Percentiles rank a stretch among this genome's conserved stretches.
Conservation (phyloP, 2,329 filamentous ascomycete genomes). For the Diaporthe humulicola region DNA sequence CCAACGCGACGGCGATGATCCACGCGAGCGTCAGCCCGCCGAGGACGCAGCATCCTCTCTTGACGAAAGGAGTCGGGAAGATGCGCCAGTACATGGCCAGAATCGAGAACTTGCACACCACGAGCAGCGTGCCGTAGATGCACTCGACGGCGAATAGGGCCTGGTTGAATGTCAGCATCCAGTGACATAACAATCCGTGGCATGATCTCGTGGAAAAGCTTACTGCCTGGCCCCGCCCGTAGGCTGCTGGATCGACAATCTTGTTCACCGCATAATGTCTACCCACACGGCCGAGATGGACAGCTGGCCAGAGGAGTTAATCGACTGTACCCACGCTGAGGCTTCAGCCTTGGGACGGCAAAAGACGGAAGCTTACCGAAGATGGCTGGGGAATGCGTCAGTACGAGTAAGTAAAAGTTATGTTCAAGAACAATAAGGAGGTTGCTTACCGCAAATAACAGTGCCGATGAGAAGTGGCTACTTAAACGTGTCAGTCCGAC, state of each 20-base stretch:
- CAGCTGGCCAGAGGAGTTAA: constrained; percentile 6
- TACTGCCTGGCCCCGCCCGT: constrained; percentile 16
- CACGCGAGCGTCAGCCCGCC: constrained; percentile 19
- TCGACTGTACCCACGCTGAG: background rate
- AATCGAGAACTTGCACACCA: constrained; percentile 19
- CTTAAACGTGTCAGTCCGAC: background rate
- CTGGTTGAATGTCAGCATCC: background rate
- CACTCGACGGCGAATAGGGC: constrained; percentile 23
- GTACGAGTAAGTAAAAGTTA: background rate
- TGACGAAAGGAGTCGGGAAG: constrained; percentile 28
- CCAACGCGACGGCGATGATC: constrained; percentile 18
- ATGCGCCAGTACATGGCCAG: constrained; percentile 33
- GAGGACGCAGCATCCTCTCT: constrained; percentile 13
- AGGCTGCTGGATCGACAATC: constrained; percentile 5
- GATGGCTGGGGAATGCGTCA: background rate
- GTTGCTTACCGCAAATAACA: constrained; percentile 9
- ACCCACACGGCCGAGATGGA: constrained; percentile 13
- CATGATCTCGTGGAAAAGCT: background rate
- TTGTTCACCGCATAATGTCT: constrained; percentile 28
- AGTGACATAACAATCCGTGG: too few species aligned
- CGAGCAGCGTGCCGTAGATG: background rate
- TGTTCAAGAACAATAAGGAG: too few species aligned
- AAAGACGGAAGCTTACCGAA: constrained; percentile 15
- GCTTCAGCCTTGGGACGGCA: background rate
- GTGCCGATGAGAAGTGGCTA: constrained; percentile 21